Base-by-base conservation (phyloP, 805 yeast genomes). In the Candida awuae region DNA sequence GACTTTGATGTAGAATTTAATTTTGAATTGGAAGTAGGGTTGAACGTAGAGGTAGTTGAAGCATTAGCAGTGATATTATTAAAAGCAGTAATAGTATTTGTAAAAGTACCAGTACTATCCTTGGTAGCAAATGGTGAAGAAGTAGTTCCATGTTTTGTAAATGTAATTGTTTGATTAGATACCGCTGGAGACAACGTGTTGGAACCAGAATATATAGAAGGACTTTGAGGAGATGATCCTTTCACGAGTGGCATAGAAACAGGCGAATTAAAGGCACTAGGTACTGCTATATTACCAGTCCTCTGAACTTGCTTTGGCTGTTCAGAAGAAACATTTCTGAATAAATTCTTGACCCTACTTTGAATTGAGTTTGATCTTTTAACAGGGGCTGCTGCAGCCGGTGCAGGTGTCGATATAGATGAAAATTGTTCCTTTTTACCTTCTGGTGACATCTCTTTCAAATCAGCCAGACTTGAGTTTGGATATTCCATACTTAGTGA, bases 281-380 rank as follows among this genome's bases (percentile, higher is more conserved):
- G 23, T 35, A 70, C 80, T 0, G 88, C 77, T 53, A 71, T 84
- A 54, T 75, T 75, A 7, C 95, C 95, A 57, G 87, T 86, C 0
- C 95, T 95, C 5, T 67, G 58, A 0, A 95, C 95, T 0, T 90
- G 77, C 49, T 73, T 79, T 14, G 61, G 54, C 0, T 71, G 62
- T 3, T 72, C 71, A 10, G 73, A 71, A 4, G 71, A 61, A 37
- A 58, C 57, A 44, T 55, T 58, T 48, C 66, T 63, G 39, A 77
- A 55, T 29, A 74, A 60, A 48, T 66, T 66, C 33, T 69, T 71
- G 55, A 77, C 75, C 47, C 83, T 65, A 40, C 71, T 61, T 48
- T 76, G 80, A 32, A 79, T 76, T 0, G 71, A 64, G 21, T 54
- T 56, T 13, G 63, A 44, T 38, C 61, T 48, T 12, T 32, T 48